A percentile compares a stretch with the other conserved stretches of the same genome.
Conservation (phyloP, 208 protist genomes). For the Leishmania gerbilli region DNA sequence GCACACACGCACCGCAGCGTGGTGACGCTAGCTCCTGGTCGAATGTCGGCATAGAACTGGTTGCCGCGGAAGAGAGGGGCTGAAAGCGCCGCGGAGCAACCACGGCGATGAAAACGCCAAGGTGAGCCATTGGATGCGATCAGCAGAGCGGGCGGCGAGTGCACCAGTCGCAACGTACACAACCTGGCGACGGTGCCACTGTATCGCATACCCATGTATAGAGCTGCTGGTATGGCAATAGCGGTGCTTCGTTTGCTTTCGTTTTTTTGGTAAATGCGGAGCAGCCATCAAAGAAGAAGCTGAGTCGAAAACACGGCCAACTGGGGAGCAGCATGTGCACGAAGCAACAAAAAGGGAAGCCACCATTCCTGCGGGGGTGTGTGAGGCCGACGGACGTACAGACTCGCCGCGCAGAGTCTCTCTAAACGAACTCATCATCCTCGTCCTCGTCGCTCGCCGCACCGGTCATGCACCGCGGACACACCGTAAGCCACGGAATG, state of each 20-base stretch:
- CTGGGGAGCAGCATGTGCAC: neutral
- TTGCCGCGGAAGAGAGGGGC: neutral
- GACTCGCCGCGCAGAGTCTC: neutral
- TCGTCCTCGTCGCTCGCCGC: slow-evolving; percentile 26
- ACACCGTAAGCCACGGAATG: slow-evolving; percentile 26
- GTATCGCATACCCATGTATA: neutral
- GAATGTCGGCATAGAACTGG: neutral
- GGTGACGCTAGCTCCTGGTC: neutral
- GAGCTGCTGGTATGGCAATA: neutral
- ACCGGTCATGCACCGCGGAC: slow-evolving; percentile 9
- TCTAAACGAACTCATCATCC: neutral
- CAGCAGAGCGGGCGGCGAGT: neutral
- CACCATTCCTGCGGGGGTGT: neutral
- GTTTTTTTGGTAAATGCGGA: neutral
- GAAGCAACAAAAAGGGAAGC: slow-evolving; percentile 1
- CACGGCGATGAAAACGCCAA: neutral
- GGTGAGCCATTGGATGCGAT: neutral
- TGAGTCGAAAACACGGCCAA: neutral
- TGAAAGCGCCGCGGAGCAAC: neutral
- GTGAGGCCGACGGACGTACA: neutral
- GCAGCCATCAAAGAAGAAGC: slow-evolving; percentile 1
- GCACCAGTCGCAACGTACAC: neutral
- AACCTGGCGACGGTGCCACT: neutral
- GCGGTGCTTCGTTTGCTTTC: neutral
- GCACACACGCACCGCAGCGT: neutral